Evolutionary conservation across 2,329 filamentous ascomycete genomes (phyloP), one percentile per base, ranked within the genome.

Genomic region (Ambrosiella cleistominuta): DNA sequence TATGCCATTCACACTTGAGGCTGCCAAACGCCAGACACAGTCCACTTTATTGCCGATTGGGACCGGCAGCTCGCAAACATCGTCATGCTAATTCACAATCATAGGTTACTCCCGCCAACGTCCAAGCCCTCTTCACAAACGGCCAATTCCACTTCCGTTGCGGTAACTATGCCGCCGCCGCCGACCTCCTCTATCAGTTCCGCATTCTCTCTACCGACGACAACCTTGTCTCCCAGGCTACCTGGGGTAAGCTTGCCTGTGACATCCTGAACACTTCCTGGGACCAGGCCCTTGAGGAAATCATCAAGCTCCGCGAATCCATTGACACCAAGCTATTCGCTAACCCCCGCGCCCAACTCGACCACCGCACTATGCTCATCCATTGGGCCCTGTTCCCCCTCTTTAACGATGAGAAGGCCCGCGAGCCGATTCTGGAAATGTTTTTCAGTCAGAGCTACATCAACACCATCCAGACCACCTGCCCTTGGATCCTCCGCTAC

Each of bases 341-440:
- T 79, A 96, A 95, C 78, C 87, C 91, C 36, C 81, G 96, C 63
- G 90, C 87, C 61, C 93, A 98, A 75, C 85, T 98, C 62, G 85
- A 91, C 70, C 91, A 96, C 78, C 88, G 93, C 69, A 94, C 90
- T 60, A 95, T 91, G 88, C 78, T 98, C 67, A 86, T 95, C 66
- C 93, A 98, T 85, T 98, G 93, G 90, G 84, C 88, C 51, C 83
- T 98, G 62, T 98, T 97, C 81, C 91, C 93, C 62, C 90, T 96
- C 75, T 98, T 97, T 81, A 97, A 98, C 82, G 85, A 88, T 75
- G 91, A 97, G 67, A 79, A 82, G 64, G 88, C 88, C 60, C 88
- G 91, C 67, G 93, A 98, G 69, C 81, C 82, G 65, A 80, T 98
- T 66, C 88, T 93, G 68, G 93, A 98, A 66, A 83, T 97, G 70